Percentiles rank a stretch among this genome's conserved stretches.
Conservation (phyloP, 1,284 basidiomycete species). For the Quambalaria eucalypti region DNA sequence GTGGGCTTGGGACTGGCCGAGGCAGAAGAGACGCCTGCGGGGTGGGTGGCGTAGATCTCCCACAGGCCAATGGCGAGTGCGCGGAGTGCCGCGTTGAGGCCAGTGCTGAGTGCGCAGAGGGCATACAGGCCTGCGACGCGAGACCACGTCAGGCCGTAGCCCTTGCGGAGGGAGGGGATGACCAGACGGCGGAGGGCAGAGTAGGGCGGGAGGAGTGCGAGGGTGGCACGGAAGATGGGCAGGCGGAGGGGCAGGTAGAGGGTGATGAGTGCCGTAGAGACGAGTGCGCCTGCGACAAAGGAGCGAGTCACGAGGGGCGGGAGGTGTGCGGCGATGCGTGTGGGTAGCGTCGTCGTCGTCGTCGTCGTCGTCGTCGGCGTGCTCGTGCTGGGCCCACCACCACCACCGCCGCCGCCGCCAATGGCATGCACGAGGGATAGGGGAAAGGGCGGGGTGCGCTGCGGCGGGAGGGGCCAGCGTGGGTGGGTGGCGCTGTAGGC, state of each 20-base stretch:
- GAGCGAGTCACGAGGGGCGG: not conserved
- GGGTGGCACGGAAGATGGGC: not conserved
- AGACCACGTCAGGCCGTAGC: not conserved
- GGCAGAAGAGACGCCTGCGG: not conserved
- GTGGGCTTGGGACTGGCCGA: not conserved
- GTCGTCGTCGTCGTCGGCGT: not conserved
- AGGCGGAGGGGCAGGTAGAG: not conserved
- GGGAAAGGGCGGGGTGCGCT: not conserved
- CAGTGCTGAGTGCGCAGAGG: not conserved
- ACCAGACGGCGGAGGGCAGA: not conserved
- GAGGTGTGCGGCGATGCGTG: not conserved
- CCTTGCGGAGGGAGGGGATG: not conserved
- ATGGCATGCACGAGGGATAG: not conserved
- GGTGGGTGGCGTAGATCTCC: not conserved
- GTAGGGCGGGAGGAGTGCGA: not conserved
- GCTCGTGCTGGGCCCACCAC: not conserved
- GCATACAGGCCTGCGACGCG: not conserved
- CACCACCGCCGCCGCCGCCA: not conserved
- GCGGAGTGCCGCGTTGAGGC: not conserved
- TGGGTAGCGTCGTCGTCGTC: not conserved
- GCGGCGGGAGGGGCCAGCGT: not conserved
- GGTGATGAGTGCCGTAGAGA: not conserved
- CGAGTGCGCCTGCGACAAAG: too few species aligned
- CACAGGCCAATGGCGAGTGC: not conserved
- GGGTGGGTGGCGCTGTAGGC: too few species aligned